Conservation (phyloP, 257 asterid genomes). For the Solanum gracilifrons region DNA sequence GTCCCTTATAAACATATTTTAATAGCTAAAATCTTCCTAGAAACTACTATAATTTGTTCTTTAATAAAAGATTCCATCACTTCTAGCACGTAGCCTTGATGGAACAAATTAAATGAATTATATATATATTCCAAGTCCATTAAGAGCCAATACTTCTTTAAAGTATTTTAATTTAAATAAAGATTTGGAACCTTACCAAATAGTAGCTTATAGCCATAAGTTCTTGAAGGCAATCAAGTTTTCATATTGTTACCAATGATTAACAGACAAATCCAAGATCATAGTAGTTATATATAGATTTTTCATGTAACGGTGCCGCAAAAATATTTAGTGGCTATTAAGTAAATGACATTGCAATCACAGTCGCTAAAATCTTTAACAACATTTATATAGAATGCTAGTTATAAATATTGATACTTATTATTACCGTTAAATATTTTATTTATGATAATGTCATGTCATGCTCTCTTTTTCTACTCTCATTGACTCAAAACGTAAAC, state of each 20-base stretch:
- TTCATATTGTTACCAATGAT: not conserved
- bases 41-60: not conserved
- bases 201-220: not conserved
- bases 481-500: not conserved
- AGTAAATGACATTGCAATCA: too few species aligned
- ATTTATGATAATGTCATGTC: not conserved
- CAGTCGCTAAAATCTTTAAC: too few species aligned
- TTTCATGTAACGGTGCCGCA: too few species aligned
- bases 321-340: not conserved
- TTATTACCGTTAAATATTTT: too few species aligned
- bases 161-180: not conserved
- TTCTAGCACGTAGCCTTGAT: not conserved
- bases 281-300: not conserved
- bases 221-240: not conserved
- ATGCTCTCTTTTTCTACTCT: not conserved
- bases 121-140: not conserved
- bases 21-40: not conserved
- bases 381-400: too few species aligned
- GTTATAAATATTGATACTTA: too few species aligned
- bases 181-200: not conserved
- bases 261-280: not conserved
- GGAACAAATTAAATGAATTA: not conserved
- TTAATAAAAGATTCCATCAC: not conserved
- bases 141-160: not conserved
- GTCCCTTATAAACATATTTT: not conserved